Conservation (phyloP, 495 filamentous ascomycete genomes). For the Penicillium turbatum region DNA sequence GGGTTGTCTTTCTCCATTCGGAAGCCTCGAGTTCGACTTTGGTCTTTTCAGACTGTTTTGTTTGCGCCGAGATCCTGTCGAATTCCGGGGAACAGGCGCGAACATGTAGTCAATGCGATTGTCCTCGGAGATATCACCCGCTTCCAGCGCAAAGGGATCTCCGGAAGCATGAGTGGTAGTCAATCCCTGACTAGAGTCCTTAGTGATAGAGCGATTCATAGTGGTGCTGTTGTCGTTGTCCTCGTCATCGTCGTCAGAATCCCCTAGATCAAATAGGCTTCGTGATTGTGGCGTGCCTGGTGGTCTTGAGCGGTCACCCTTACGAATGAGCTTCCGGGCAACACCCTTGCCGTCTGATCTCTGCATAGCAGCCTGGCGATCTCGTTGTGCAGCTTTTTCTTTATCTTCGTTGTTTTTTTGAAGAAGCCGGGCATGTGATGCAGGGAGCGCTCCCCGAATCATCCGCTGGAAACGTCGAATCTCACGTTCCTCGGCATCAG, state of each 20-base stretch:
- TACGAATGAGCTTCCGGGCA: constrained; percentile 38
- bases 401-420: constrained; percentile 37
- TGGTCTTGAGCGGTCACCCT: constrained; percentile 10
- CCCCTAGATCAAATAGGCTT: constrained; percentile 47
- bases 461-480: constrained; percentile 45
- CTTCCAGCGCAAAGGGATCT: constrained; percentile 25
- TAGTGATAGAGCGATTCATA: background rate
- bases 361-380: constrained; percentile 16
- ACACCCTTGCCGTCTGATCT: constrained; percentile 41
- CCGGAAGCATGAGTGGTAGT: constrained; percentile 17
- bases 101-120: constrained; percentile 58
- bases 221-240: constrained; percentile 25
- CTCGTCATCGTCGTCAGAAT: constrained; percentile 45
- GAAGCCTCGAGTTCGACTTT: constrained; percentile 13
- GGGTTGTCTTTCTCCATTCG: constrained; percentile 13
- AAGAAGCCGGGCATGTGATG: constrained; percentile 83
- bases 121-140: constrained; percentile 50
- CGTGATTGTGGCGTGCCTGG: constrained; percentile 23
- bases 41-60: constrained; percentile 42
- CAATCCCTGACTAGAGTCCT: constrained; percentile 2
- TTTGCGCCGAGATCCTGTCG: constrained; percentile 16
- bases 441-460: constrained; percentile 83
- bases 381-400: constrained; percentile 24
- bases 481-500: constrained; percentile 22
- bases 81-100: constrained; percentile 31